Conservation (phyloP, 1,139 yeast genomes). For the Suzukiozyma palmioleophila region DNA sequence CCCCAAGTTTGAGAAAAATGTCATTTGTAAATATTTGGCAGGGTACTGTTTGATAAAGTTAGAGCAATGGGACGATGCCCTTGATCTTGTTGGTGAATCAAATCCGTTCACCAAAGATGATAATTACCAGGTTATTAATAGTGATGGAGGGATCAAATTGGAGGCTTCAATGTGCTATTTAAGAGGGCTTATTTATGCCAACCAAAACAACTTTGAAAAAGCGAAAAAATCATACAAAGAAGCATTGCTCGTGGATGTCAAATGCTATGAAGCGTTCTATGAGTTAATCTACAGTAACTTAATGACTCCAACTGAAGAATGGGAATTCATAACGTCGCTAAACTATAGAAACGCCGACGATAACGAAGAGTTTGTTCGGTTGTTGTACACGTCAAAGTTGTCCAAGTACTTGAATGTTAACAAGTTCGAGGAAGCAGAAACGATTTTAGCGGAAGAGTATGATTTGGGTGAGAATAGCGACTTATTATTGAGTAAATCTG, state of each 20-base stretch:
- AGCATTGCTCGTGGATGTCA: constrained; percentile 82
- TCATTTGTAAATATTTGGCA: constrained; percentile 78
- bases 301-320: constrained; percentile 81
- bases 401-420: constrained; percentile 67
- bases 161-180: constrained; percentile 86
- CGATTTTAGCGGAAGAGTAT: constrained; percentile 65
- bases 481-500: constrained; percentile 66
- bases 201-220: constrained; percentile 76
- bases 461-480: constrained; percentile 67
- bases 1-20: constrained; percentile 40
- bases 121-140: constrained; percentile 35
- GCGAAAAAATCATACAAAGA: constrained; percentile 89
- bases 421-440: constrained; percentile 62
- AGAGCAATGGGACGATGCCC: constrained; percentile 84
- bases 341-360: constrained; percentile 76
- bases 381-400: constrained; percentile 71
- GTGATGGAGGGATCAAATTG: constrained; percentile 75
- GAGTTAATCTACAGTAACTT: constrained; percentile 71
- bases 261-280: constrained; percentile 90
- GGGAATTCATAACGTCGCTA: constrained; percentile 67
- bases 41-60: constrained; percentile 71
- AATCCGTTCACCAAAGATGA: constrained; percentile 60
- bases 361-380: constrained; percentile 71
- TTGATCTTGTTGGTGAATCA: constrained; percentile 78
- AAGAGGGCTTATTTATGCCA: constrained; percentile 79